Evolutionary conservation across 306 rosid genomes (phyloP), one percentile per base, ranked within the genome.

Genomic region (Vachellia collinsii): DNA sequence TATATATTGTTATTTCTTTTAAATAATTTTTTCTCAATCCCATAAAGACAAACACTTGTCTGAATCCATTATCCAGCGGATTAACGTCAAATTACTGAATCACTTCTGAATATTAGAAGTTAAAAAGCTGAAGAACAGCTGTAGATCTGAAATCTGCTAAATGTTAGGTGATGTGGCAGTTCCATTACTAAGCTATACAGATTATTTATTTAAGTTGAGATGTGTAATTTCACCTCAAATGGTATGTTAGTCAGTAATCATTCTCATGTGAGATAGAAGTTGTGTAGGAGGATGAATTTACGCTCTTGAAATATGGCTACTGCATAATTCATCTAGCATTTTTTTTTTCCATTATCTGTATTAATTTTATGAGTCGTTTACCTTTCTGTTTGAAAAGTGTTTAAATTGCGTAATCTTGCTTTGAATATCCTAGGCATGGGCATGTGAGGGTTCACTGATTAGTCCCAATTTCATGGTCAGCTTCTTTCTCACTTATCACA

Each of bases 91-190:
- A 51, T 69, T 23, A 46, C n/a, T 42, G 34, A 54, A 71, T 22
- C 63, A 7, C 47, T 77, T 82, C 79, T 58, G 23, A 54, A 44
- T 43, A 25, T 47, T 50, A 56, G 43, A 75, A 79, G 54, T 56
- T 71, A 76, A 76, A 29, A 38, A 59, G 50, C 53, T 36, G 66
- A 66, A 58, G 48, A 70, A 71, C 42, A 68, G 69, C 78, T 72
- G 83, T 69, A 66, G 12, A 74, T 63, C 22, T 59, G 1, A 69
- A 72, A 37, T 19, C 14, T n/a, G 47, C 29, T 17, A 54, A 54
- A 54, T 19, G 65, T 70, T 70, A 50, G 46, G 67, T 74, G 72
- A 63, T 63, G 66, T 53, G 16, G n/a, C 68, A 62, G 29, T 62
- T 69, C 56, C 54, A 64, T 71, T 43, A 65, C 66, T 19, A 71